Percentiles rank a stretch among this genome's conserved stretches.
Evolutionary conservation across 345 rosid species (phyloP).

Genomic region (Corchorus olitorius): DNA sequence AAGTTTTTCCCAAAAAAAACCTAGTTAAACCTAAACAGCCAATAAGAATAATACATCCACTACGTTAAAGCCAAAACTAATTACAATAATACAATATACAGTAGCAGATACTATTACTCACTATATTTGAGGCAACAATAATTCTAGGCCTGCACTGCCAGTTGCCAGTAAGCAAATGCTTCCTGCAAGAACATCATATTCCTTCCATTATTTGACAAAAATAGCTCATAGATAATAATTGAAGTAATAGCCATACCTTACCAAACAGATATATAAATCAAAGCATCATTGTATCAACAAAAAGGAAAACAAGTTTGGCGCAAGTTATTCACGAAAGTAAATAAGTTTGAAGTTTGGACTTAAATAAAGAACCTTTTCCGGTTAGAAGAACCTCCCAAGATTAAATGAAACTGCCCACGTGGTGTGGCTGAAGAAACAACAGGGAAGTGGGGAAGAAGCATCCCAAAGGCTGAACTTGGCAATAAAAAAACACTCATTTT

Average conservation of each 20-base stretch:
- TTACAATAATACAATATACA: background rate
- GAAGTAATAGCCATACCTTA: background rate
- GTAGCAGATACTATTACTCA: constrained; percentile 12
- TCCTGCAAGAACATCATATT: constrained; percentile 30
- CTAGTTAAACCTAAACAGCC: background rate
- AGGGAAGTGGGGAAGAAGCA: constrained; percentile 13
- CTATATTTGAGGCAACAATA: constrained; percentile 30
- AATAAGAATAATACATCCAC: background rate
- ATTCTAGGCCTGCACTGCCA: constrained; percentile 24
- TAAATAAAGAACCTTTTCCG: constrained; percentile 28
- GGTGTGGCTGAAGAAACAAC: constrained; percentile 14
- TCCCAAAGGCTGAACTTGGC: constrained; percentile 17
- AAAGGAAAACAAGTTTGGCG: background rate
- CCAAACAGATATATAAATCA: background rate
- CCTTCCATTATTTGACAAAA: constrained; percentile 9
- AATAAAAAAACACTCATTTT: constrained; percentile 25
- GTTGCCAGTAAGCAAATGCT: constrained; percentile 14
- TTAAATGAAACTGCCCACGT: constrained; percentile 13
- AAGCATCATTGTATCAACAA: background rate
- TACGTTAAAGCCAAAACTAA: background rate
- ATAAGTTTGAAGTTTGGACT: background rate
- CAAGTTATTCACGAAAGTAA: background rate
- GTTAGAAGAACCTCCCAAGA: constrained; percentile 15
- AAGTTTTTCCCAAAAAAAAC: background rate
- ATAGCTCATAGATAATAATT: background rate